These are phyloP conservation scores for Geranium brycei DNA, from an alignment of 345 rosid species.

Conservation along the genomic window DNA sequence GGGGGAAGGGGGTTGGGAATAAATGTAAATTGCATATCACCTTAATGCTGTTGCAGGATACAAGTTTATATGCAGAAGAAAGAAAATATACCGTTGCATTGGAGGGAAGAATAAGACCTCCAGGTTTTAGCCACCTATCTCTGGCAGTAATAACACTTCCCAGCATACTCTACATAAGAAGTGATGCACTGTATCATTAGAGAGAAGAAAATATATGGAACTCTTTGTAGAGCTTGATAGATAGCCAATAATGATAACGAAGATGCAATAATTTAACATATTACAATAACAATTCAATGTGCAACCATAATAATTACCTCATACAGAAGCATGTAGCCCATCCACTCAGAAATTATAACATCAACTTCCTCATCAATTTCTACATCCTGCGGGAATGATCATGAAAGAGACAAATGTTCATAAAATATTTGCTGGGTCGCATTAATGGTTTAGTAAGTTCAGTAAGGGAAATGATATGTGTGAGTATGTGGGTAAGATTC, in stretches of 20 bases:
- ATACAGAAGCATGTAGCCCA: conserved; percentile 98
- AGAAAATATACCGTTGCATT: not conserved
- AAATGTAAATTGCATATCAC: no score
- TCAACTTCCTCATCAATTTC: conserved; percentile 91
- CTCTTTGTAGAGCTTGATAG: not conserved
- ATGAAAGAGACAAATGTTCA: not conserved
- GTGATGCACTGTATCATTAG: not conserved
- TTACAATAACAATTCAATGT: conserved; percentile 4
- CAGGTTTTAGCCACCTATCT: not conserved
- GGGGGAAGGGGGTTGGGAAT: no score
- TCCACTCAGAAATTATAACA: conserved; percentile 94
- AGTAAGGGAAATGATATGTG: not conserved
- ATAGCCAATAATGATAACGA: not conserved
- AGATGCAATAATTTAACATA: not conserved
- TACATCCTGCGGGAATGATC: conserved; percentile 60
- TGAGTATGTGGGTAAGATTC: no score
- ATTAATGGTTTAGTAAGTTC: conserved; percentile 7
- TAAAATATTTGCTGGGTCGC: conserved; percentile 2
- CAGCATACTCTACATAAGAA: conserved; percentile 68
- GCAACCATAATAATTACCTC: conserved; percentile 44
- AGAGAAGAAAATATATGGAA: no score
- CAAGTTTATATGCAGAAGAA: not conserved
- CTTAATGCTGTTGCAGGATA: no score
- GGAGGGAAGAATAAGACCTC: not conserved
- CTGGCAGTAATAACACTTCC: conserved; percentile 88